Conservation (phyloP, 2,329 filamentous ascomycete genomes). For the Penicillium sp. region DNA sequence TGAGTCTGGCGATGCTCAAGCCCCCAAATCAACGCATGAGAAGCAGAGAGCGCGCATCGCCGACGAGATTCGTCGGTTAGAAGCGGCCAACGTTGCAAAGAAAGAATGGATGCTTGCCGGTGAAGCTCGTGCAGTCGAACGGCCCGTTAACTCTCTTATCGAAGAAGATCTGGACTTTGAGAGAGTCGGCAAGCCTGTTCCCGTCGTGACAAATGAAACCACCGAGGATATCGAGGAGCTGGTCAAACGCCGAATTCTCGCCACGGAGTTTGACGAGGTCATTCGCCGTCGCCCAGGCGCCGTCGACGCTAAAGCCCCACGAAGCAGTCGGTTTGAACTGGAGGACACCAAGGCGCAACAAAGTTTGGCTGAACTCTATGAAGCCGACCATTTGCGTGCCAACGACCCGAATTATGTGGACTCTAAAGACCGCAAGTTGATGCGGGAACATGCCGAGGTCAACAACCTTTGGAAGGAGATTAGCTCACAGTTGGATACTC, state of each 20-base stretch:
- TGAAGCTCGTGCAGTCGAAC: slow-evolving; percentile 78
- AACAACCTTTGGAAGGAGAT: slow-evolving; percentile 80
- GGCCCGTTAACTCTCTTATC: slow-evolving; percentile 87
- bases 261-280: slow-evolving; percentile 90
- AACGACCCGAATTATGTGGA: slow-evolving; percentile 80
- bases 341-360: slow-evolving; percentile 87
- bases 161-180: slow-evolving; percentile 97
- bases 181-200: slow-evolving; percentile 88
- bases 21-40: slow-evolving; percentile 71
- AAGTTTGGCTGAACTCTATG: slow-evolving; percentile 88
- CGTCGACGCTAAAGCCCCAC: slow-evolving; percentile 61
- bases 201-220: slow-evolving; percentile 87
- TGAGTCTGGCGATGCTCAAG: slow-evolving; percentile 50
- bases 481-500: slow-evolving; percentile 76
- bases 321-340: slow-evolving; percentile 74
- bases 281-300: slow-evolving; percentile 77
- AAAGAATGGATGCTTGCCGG: slow-evolving; percentile 88
- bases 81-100: slow-evolving; percentile 85
- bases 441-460: slow-evolving; percentile 80
- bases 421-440: slow-evolving; percentile 77
- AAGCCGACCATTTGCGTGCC: slow-evolving; percentile 81
- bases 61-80: slow-evolving; percentile 87
- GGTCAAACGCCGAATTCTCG: slow-evolving; percentile 89
- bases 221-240: slow-evolving; percentile 90
- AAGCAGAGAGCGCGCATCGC: slow-evolving; percentile 80